Base-by-base conservation (phyloP, 805 yeast species). In the Metschnikowia peoriensis region DNA sequence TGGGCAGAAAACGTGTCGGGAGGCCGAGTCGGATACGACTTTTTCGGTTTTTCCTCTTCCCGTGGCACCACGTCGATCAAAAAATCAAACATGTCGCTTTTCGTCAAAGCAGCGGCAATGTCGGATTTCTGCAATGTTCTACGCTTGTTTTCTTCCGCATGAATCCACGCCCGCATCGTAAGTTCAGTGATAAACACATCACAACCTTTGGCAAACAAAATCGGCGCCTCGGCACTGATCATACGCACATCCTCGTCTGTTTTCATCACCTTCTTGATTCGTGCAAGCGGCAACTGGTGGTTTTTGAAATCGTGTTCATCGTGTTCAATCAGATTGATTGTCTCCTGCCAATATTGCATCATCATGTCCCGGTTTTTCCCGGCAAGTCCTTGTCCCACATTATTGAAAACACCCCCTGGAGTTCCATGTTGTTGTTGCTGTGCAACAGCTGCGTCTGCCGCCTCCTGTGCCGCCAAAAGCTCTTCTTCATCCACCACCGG, bases 161-260 rank as follows among this genome's bases (percentile, higher is more conserved):
- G 97, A 56, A 94, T 90, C 99, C 99, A 94, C 8, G 99, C 97
- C 53, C 99, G 79, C 97, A 94, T 92, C 12, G 99, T 92, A 50
- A 94, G 75, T 68, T 94, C 99, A 0, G 99, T 92, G 61, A 94
- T 93, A 70, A 94, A 94, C 37, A 94, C 85, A 67, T 94, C 99
- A 71, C 99, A 94, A 1, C 98, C 98, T 69, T 94, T 94, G 44
- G 99, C 98, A 73, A 94, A 94, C 54, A 94, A 71, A 35, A 94
- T 91, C 1, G 99, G 99, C 0, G 98, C 98, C 72, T 94, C 99
- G 2, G 99, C 98, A 57, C 94, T 84, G 52, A 94, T 94, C 99
- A 94, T 94, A 58, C 91, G 82, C 39, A 94, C 98, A 58, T 93
- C 97, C 66, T 90, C 96, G 67, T 93, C 98, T 0, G 97, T 92